These are phyloP conservation scores for Castanea sativa DNA, from an alignment of 306 rosid species.

Conservation along the genomic window DNA sequence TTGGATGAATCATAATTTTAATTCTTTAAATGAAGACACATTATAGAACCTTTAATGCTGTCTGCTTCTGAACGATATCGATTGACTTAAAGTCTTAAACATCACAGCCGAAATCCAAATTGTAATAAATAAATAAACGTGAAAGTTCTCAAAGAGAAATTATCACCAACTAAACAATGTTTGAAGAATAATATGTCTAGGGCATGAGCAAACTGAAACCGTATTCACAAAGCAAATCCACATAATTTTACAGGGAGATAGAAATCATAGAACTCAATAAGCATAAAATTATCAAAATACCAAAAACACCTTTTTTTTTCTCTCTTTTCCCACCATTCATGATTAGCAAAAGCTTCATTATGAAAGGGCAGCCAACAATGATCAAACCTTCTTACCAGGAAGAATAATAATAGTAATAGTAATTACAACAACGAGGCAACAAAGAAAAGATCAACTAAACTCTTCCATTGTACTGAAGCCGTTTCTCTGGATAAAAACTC, in stretches of 20 bases:
- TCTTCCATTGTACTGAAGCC: neutral
- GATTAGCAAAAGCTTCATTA: neutral
- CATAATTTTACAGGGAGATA: neutral
- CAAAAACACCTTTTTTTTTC: too few relatives aligned
- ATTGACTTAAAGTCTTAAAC: conserved; percentile 86
- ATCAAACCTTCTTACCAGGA: neutral
- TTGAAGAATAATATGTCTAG: conserved; percentile 7
- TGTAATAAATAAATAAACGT: conserved; percentile 68
- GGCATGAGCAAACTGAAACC: conserved; percentile 15
- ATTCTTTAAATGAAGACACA: too few relatives aligned
- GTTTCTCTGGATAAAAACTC: neutral
- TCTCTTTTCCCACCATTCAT: neutral
- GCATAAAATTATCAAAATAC: neutral
- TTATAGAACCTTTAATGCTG: conserved; percentile 74
- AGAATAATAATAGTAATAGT: too few relatives aligned
- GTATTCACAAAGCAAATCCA: conserved; percentile 11
- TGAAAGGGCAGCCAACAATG: neutral
- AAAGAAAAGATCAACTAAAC: neutral
- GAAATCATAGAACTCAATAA: neutral
- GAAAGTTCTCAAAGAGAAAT: conserved; percentile 35
- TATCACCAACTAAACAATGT: conserved; percentile 1
- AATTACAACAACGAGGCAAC: neutral
- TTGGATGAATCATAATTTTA: neutral
- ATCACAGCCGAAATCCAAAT: conserved; percentile 84
- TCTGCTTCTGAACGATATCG: conserved; percentile 84